Conservation (phyloP, 1,139 yeast genomes). For the Geotrichum bryndzae region DNA sequence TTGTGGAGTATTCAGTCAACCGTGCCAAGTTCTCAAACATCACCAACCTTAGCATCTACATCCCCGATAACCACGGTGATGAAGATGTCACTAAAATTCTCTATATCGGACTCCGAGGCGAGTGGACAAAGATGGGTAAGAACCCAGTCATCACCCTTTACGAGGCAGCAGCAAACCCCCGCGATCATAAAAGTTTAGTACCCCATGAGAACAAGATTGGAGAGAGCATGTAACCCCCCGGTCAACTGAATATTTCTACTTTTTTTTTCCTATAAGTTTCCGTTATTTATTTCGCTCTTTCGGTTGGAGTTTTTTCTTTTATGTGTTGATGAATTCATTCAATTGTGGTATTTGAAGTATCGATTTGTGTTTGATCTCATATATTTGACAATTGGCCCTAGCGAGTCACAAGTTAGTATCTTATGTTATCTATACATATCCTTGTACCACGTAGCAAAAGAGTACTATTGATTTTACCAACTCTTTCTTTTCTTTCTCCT, state of each 20-base stretch:
- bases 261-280: not conserved
- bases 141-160: conserved; percentile 73
- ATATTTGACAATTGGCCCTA: too few species aligned
- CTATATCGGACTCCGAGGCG: conserved; percentile 79
- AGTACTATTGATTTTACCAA: too few species aligned
- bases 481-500: too few species aligned
- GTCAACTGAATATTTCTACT: not conserved
- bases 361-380: too few species aligned
- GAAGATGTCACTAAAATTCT: conserved; percentile 58
- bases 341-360: too few species aligned
- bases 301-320: too few species aligned
- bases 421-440: too few species aligned
- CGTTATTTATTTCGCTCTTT: not conserved
- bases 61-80: conserved; percentile 56
- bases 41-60: conserved; percentile 57
- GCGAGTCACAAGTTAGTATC: too few species aligned
- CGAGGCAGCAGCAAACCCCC: conserved; percentile 90
- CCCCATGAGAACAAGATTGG: conserved; percentile 30
- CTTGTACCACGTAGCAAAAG: too few species aligned
- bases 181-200: conserved; percentile 64
- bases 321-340: too few species aligned
- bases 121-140: conserved; percentile 50
- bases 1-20: conserved; percentile 80
- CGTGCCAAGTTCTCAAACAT: conserved; percentile 69
- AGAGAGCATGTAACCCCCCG: conserved; percentile 9